Evolutionary conservation across 2,329 filamentous ascomycete species (phyloP).

Genomic region (Pseudogymnoascus sp.): DNA sequence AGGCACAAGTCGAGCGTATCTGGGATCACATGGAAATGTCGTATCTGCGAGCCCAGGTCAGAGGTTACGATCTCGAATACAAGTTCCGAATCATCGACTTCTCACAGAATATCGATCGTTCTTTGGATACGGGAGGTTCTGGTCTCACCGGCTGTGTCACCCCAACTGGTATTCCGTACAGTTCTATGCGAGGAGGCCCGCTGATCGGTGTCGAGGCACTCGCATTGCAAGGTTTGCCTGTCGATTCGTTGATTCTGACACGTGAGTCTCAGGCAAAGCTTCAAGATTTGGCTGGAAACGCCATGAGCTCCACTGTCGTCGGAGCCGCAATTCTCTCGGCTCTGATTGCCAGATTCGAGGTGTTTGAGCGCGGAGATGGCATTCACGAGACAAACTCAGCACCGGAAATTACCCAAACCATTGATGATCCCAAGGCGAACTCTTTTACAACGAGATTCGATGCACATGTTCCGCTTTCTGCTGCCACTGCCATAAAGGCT

Average conservation of each 20-base stretch:
- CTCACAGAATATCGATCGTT: constrained; percentile 64
- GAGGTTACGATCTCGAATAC: constrained; percentile 47
- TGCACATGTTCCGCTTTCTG: constrained; percentile 14
- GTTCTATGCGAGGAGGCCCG: constrained; percentile 50
- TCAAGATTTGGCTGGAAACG: constrained; percentile 67
- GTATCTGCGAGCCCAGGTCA: constrained; percentile 40
- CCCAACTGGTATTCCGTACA: constrained; percentile 51
- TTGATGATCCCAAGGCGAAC: background rate
- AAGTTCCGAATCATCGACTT: constrained; percentile 53
- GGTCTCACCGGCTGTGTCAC: constrained; percentile 62
- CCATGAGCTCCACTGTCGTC: constrained; percentile 68
- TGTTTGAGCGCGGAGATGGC: constrained; percentile 12
- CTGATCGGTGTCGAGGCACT: constrained; percentile 56
- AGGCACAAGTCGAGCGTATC: constrained; percentile 47
- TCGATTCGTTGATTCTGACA: constrained; percentile 53
- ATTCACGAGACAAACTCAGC: background rate
- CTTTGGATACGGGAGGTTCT: constrained; percentile 36
- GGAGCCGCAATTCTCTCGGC: constrained; percentile 52
- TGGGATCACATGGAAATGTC: constrained; percentile 58
- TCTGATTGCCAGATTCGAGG: constrained; percentile 35
- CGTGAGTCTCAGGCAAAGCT: constrained; percentile 53
- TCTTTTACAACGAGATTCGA: constrained; percentile 3
- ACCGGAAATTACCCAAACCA: background rate
- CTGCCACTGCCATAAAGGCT: constrained; percentile 15
- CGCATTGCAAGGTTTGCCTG: constrained; percentile 58